Evolutionary conservation across 208 protist genomes (phyloP), one percentile per base, ranked within the genome.

Genomic region (Leishmania gerbilli): DNA sequence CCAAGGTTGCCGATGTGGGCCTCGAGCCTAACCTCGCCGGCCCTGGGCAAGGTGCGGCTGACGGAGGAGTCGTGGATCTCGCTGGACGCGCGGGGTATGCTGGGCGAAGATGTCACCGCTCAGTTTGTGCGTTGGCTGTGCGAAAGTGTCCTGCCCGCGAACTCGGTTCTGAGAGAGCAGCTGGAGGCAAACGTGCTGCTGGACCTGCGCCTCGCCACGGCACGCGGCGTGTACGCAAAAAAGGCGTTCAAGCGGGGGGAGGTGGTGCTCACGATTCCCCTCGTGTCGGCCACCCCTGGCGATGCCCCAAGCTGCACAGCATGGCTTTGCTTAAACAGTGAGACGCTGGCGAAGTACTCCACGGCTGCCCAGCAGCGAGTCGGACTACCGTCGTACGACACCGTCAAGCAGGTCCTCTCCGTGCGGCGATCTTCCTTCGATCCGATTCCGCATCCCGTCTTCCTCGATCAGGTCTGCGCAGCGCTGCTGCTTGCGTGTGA

Each of bases 391-490:
- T 86, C 79, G 21, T 91, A 90, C 67, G 56, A 68, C 4, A 80
- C 62, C 4, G 58, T 92, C 8, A 74, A 87, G 68, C 49, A 68
- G 13, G 71, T 94, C 62, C 72, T 88, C 34, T 89, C 86, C 1
- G 78, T 80, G 74, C 45, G 71, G 58, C 85, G 80, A 40, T 84
- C 81, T 49, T 85, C 77, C 37, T 93, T 95, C 77, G 90, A 94
- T 72, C 90, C 89, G 1, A 82, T 84, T 21, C 89, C 91, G 17
- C 92, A 95, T 68, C 83, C 84, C 3, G 55, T 91, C 21, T 96
- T 96, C 80, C 80, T 93, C 15, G 92, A 96, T 67, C 90, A 94
- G 79, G 68, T 95, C 13, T 80, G 93, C 82, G 76, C 76, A n/a
- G 92, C 92, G 21, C 56, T 93, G 65, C 81, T 84, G 60, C 85